Percentiles rank a stretch among this genome's conserved stretches.
These are phyloP conservation scores for Kodamaea restingae DNA, from an alignment of 805 yeast genomes.

Conservation along the genomic window DNA sequence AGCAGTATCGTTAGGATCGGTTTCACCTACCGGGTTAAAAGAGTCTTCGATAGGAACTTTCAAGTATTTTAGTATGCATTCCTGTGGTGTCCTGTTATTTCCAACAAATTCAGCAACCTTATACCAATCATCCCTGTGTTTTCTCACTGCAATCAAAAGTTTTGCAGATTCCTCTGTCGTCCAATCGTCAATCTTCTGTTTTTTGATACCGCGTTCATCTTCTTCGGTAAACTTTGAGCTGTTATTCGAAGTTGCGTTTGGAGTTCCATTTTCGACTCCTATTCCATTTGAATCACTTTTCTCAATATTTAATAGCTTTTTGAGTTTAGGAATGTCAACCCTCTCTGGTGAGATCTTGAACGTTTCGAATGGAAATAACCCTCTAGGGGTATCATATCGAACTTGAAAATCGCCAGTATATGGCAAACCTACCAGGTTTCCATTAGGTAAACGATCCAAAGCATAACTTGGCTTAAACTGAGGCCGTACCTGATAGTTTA, in stretches of 20 bases:
- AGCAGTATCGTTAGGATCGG: conserved; percentile 28
- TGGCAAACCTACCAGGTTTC: conserved; percentile 52
- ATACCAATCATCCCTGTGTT: conserved; percentile 74
- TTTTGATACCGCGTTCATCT: conserved; percentile 11
- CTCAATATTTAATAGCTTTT: conserved; percentile 20
- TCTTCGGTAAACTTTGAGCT: conserved; percentile 3
- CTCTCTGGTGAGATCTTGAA: conserved; percentile 61
- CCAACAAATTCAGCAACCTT: conserved; percentile 60
- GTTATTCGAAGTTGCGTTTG: conserved; percentile 5
- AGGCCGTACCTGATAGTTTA: conserved; percentile 87
- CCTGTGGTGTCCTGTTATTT: conserved; percentile 68
- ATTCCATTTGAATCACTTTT: conserved; percentile 1
- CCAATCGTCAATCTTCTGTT: conserved; percentile 52
- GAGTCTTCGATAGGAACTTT: conserved; percentile 79
- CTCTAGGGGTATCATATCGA: conserved; percentile 84
- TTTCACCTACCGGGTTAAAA: conserved; percentile 39
- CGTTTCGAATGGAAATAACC: conserved; percentile 86
- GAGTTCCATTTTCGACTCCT: conserved; percentile 5
- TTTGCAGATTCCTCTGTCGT: conserved; percentile 54
- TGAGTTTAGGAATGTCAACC: conserved; percentile 37
- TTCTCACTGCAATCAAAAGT: conserved; percentile 59
- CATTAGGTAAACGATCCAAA: conserved; percentile 47
- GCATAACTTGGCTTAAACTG: conserved; percentile 62
- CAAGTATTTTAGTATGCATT: conserved; percentile 75
- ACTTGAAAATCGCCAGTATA: conserved; percentile 73